Conservation (phyloP, 805 yeast species). For the Candida krabiensis region DNA sequence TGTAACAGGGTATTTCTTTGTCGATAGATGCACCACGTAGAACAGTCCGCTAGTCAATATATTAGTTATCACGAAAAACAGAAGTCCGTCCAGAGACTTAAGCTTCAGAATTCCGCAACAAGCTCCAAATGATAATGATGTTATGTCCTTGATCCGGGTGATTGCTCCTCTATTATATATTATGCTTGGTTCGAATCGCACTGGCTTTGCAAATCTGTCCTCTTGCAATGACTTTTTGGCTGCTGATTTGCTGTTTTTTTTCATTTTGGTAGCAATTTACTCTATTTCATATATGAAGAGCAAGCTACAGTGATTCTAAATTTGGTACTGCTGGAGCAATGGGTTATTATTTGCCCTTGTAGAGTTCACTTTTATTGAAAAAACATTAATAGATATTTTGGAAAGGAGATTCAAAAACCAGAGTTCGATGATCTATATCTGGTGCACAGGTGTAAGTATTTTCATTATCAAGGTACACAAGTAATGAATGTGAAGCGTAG, state of each 20-base stretch:
- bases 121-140: slow-evolving; percentile 50
- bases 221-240: neutral
- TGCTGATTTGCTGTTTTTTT: neutral
- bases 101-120: slow-evolving; percentile 56
- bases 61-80: slow-evolving; percentile 40
- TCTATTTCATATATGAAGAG: too few relatives aligned
- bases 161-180: slow-evolving; percentile 20
- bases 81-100: slow-evolving; percentile 49
- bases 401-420: too few relatives aligned
- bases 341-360: too few relatives aligned
- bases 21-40: slow-evolving; percentile 32
- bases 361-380: too few relatives aligned
- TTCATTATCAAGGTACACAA: too few relatives aligned
- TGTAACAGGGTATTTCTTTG: slow-evolving; percentile 29
- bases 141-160: slow-evolving; percentile 37
- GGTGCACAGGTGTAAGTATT: too few relatives aligned
- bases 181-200: slow-evolving; percentile 18
- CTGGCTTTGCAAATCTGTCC: slow-evolving; percentile 10
- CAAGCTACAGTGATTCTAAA: too few relatives aligned
- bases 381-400: too few relatives aligned
- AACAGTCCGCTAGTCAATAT: slow-evolving; percentile 34
- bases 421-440: too few relatives aligned
- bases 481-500: too few relatives aligned
- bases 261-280: too few relatives aligned
- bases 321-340: too few relatives aligned